Base-by-base conservation (phyloP, 768 basidiomycete genomes). In the Mycena maculata region DNA sequence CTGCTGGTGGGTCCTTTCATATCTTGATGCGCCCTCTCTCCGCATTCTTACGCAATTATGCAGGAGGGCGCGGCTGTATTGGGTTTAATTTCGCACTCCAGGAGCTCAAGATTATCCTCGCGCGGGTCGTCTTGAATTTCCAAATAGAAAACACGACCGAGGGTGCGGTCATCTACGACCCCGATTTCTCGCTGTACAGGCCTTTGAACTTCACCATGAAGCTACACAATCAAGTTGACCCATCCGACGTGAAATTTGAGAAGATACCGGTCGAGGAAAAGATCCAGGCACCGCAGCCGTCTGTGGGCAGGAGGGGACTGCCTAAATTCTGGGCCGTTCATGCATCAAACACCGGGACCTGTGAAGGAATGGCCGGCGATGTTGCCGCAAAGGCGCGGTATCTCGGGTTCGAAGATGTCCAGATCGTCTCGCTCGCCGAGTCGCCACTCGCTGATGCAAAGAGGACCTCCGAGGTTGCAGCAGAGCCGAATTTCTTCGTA, bases 101-200 rank as follows among this genome's bases (percentile, higher is more conserved):
- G 33, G 68, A 69, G 27, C 54, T 48, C 49, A 52, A 52, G 31
- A 52, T 52, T 7, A 48, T 48, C 15, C 47, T 48, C 27, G 47
- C 47, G 3, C 47, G 47, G 2, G 27, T 48, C 27, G 47, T 48
- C 3, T 30, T 48, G 6, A 48, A 48, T 6, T 69, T 69, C 48
- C 62, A 55, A 39, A 61, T 69, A 25, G 59, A 65, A 42, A 69
- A 69, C 38, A 49, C 41, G 16, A 69, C 68, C 1, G 68, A 69
- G 12, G 68, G 68, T 48, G 56, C 68, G 2, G 68, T 69, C 11
- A 69, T 69, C 27, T 69, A 69, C 47, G 68, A 69, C 41, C 68
- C 68, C n/a, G 63, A 69, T 8, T 69, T 69, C 48, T 39, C 45
- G 2, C 63, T 69, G 30, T 69, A 39, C 44, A 57, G 63, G 3